A percentile compares a stretch with the other conserved stretches of the same genome.
These are phyloP conservation scores for Calonectria pteridis DNA, from an alignment of 2,329 filamentous ascomycete species.

Conservation along the genomic window DNA sequence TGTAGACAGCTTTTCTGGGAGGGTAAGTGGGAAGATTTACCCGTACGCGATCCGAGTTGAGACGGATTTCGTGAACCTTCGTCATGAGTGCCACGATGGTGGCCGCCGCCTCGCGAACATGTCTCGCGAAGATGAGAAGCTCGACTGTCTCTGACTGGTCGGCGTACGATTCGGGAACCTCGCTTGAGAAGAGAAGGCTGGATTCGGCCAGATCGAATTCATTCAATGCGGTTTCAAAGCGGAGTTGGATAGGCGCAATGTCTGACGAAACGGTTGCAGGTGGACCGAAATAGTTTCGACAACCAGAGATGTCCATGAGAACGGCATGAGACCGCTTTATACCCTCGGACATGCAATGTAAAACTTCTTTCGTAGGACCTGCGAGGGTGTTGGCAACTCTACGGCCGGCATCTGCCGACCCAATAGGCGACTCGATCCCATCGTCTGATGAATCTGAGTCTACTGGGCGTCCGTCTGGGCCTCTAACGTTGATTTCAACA, in stretches of 20 bases:
- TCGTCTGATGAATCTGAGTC: constrained; percentile 12
- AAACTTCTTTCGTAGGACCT: constrained; percentile 59
- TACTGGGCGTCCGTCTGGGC: constrained; percentile 11
- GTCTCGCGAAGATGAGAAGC: constrained; percentile 67
- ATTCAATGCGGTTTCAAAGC: constrained; percentile 57
- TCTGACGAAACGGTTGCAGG: constrained; percentile 56
- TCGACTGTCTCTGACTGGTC: constrained; percentile 63
- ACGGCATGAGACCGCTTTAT: constrained; percentile 63
- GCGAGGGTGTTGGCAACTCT: constrained; percentile 52
- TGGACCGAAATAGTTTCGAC: constrained; percentile 62
- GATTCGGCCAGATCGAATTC: constrained; percentile 63
- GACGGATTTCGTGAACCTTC: constrained; percentile 62
- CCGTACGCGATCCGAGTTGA: constrained; percentile 53
- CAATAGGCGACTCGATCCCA: constrained; percentile 13
- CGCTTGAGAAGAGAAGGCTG: constrained; percentile 58
- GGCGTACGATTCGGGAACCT: constrained; percentile 59
- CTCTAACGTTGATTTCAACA: constrained; percentile 31
- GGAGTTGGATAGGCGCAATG: constrained; percentile 53
- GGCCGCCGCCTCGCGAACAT: constrained; percentile 64
- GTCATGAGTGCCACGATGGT: constrained; percentile 60
- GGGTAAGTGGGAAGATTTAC: constrained; percentile 67
- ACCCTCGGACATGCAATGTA: constrained; percentile 59
- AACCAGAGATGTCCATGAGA: constrained; percentile 66
- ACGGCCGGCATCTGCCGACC: constrained; percentile 33
- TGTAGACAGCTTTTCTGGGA: constrained; percentile 63